A percentile compares a stretch with the other conserved stretches of the same genome.
Conservation (phyloP, 2,329 filamentous ascomycete species). For the Zymoseptoria tritici region DNA sequence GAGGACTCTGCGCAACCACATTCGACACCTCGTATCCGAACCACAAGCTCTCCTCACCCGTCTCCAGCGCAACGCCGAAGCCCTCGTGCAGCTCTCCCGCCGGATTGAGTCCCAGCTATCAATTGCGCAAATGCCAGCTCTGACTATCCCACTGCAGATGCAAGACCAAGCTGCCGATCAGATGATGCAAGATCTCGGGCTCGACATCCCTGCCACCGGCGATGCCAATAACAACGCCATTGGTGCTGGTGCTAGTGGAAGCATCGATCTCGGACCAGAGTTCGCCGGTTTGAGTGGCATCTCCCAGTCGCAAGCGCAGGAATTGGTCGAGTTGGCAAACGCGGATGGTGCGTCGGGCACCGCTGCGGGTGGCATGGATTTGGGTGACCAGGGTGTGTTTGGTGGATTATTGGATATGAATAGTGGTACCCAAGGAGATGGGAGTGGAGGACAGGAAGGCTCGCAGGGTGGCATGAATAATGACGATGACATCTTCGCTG, state of each 20-base stretch:
- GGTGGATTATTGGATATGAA: conserved; percentile 10
- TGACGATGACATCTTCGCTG: conserved; percentile 38
- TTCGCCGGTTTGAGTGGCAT: conserved; percentile 9
- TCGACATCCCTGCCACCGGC: conserved; percentile 16
- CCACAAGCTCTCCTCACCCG: conserved; percentile 50
- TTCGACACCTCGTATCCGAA: conserved; percentile 43
- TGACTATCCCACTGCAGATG: conserved; percentile 21
- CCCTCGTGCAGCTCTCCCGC: conserved; percentile 30
- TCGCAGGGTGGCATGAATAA: conserved; percentile 23
- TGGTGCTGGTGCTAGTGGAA: conserved; percentile 15
- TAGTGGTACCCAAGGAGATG: conserved; percentile 10
- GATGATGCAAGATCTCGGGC: conserved; percentile 30
- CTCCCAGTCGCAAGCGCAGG: conserved; percentile 11
- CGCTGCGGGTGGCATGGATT: conserved; percentile 19
- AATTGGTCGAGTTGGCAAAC: conserved; percentile 17
- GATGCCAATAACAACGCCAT: conserved; percentile 9
- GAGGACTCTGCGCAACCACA: conserved; percentile 20
- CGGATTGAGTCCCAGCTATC: conserved; percentile 39
- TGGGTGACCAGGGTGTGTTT: conserved; percentile 10
- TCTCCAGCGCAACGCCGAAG: conserved; percentile 50
- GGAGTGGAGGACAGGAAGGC: conserved; percentile 14
- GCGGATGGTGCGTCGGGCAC: neutral
- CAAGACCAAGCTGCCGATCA: conserved; percentile 22
- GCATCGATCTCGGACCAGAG: conserved; percentile 13
- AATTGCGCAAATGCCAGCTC: conserved; percentile 52